Evolutionary conservation across 2,329 filamentous ascomycete species (phyloP), one percentile per base, ranked within the genome.

Genomic region (Paracamarosporium sp.): DNA sequence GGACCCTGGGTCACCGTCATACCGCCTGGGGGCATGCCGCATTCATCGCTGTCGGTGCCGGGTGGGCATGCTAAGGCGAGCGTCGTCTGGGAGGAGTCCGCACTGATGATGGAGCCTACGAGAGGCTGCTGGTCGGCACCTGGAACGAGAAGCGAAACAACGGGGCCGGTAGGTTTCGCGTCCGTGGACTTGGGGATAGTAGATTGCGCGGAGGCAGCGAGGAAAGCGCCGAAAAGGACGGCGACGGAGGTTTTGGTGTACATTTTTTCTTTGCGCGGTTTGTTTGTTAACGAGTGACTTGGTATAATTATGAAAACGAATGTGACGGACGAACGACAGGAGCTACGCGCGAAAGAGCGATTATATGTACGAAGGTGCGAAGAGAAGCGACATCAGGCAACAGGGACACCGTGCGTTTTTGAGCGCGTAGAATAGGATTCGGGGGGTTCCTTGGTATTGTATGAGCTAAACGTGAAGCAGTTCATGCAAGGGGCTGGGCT

Each of bases 1-100:
- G 48, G 48, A n/a, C 48, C 48, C 15, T 51, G 36, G 6, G 48
- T 51, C 4, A 51, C 27, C 15, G 25, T 43, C 48, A 40, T 40
- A 5, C 47, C 47, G 24, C 15, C 47, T 0, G 15, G 4, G 9
- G 35, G 35, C 36, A 41, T 43, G 36, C 48, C 36, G 36, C 48
- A 51, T 9, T 20, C 17, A 5, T 30, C 13, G 9, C 36, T 27
- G 2, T 41, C 30, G 25, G 35, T 41, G 36, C 48, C 48, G 27
- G 35, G 17, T 12, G 28, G 22, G 25, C 48, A 51, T 27, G 6
- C 15, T 2, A 51, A 35, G n/a, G 17, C n/a, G 48, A 41, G 27
- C 8, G 48, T 51, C 15, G 48, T 51, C 25, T 15, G 7, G 17
- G 48, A 28, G n/a, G n/a, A 20, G 4, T 51, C 24, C 17, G 25